Conservation (phyloP, 371 early-diverging fungal species). For the Zychaea mexicana region DNA sequence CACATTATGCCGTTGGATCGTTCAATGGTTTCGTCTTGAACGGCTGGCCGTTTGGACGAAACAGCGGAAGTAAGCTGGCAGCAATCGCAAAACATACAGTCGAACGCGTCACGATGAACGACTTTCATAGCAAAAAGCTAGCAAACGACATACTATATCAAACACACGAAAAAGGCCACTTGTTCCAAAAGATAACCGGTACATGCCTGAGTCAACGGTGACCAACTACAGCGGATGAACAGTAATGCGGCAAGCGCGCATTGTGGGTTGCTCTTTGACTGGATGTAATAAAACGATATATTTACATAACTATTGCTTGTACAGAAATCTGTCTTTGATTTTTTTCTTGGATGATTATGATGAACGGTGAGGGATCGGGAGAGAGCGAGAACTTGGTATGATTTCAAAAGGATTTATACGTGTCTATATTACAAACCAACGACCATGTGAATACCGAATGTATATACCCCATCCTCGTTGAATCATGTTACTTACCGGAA, state of each 20-base stretch:
- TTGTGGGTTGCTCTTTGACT: no score
- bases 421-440: no score
- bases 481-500: constrained; percentile 42
- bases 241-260: no score
- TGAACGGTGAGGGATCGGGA: no score
- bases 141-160: constrained; percentile 26
- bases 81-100: constrained; percentile 25
- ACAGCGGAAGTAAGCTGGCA: constrained; percentile 30
- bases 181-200: not conserved
- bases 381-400: no score
- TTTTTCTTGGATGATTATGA: not conserved
- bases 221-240: no score
- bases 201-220: not conserved
- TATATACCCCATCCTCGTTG: not conserved
- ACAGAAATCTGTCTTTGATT: no score
- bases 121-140: constrained; percentile 19
- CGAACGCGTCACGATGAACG: constrained; percentile 37
- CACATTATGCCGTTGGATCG: constrained; percentile 24
- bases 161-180: constrained; percentile 23
- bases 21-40: constrained; percentile 20
- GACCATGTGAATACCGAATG: no score
- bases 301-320: no score
- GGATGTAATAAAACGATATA: no score
- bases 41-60: constrained; percentile 30
- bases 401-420: no score